Conservation (phyloP, 176 grass and related monocot species). For the Tuctoria greenei region DNA sequence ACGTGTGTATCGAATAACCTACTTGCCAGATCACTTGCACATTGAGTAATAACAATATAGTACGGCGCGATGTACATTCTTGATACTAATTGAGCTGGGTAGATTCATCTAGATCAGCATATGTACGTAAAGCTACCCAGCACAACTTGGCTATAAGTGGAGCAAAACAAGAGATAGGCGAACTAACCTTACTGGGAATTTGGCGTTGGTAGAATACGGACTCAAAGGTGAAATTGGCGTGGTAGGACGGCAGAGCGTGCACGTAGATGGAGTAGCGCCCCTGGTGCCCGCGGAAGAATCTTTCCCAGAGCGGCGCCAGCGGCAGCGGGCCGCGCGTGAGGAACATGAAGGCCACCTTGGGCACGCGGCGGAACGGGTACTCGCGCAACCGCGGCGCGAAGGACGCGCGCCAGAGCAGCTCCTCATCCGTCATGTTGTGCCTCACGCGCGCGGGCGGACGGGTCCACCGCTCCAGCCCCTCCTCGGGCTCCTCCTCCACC, state of each 20-base stretch:
- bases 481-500: slow-evolving; percentile 22
- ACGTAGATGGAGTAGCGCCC: slow-evolving; percentile 84
- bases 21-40: slow-evolving; percentile 4
- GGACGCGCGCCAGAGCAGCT: slow-evolving; percentile 93
- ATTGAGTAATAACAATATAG: slow-evolving; percentile 3
- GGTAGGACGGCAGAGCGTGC: slow-evolving; percentile 70
- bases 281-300: slow-evolving; percentile 72
- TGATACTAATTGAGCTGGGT: not conserved
- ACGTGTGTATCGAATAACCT: not conserved
- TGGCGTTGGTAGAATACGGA: slow-evolving; percentile 75
- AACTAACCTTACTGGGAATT: slow-evolving; percentile 84
- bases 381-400: slow-evolving; percentile 52
- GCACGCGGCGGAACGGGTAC: slow-evolving; percentile 75
- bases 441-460: slow-evolving; percentile 37
- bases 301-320: slow-evolving; percentile 81
- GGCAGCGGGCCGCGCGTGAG: slow-evolving; percentile 84
- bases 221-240: slow-evolving; percentile 65
- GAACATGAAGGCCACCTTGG: slow-evolving; percentile 95
- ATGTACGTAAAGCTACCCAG: not conserved
- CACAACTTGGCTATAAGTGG: not conserved
- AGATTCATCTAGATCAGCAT: not conserved
- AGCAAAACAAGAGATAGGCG: not conserved
- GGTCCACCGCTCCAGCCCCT: slow-evolving; percentile 64
- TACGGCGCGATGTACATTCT: not conserved
- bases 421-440: slow-evolving; percentile 80